Base-by-base conservation (phyloP, 768 basidiomycete species). In the Trametes cinnabarina region DNA sequence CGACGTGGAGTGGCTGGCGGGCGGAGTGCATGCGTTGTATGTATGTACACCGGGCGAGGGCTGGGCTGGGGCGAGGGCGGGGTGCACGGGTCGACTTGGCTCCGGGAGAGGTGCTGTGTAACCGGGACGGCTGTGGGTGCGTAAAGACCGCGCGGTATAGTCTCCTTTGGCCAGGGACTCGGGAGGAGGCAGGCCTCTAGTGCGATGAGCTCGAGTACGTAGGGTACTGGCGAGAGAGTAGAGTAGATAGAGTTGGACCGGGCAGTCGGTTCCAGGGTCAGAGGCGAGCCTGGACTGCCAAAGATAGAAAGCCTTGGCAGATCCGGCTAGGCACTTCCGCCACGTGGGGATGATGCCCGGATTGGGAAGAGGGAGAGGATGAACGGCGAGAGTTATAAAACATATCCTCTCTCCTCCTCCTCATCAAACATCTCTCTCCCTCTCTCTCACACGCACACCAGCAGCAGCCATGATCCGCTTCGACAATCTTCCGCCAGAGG, bases 401-500 rank as follows among this genome's bases (percentile, higher is more conserved):
- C 37, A 14, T 23, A 11, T 23, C 34, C 41, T 37, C 43, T 8
- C 41, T 15, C 26, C 3, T 41, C 17, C 51, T 15, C 4, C 20
- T n/a, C n/a, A 11, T 41, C 22, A 32, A n/a, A 11, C 26, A 6
- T 22, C 22, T 15, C 22, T 30, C 32, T 12, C 44, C 22, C 14
- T 11, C 34, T 25, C 34, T 39, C n/a, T n/a, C 37, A n/a, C 41
- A 20, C n/a, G 28, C 11, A 1, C 41, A 19, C 40, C 19, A 1
- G 15, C 50, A 22, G 28, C 59, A 30, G 57, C 63, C 52, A 90
- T 90, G 88, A 90, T 91, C 68, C 83, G 88, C 51, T 90, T 90
- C 77, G 88, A 90, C 70, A 81, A 77, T 54, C 75, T 90, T 60
- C 79, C 88, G 12, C 82, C 84, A 26, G 88, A 90, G 65, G 86